These are phyloP conservation scores for Centella asiatica DNA, from an alignment of 129 eudicot species.

Conservation along the genomic window DNA sequence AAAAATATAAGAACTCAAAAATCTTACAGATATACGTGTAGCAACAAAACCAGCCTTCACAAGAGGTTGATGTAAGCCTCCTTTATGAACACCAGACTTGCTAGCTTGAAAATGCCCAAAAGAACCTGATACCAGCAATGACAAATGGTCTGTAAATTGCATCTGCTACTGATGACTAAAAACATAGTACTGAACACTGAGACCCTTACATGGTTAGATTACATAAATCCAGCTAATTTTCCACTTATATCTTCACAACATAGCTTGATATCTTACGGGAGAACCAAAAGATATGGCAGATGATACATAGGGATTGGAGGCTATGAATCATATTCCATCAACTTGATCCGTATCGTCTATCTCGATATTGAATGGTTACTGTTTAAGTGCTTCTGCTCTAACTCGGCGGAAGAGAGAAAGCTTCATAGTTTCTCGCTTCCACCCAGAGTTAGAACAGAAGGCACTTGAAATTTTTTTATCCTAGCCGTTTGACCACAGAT, in stretches of 20 bases:
- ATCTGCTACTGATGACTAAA: no score
- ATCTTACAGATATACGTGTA: constrained; percentile 84
- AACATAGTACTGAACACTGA: background rate
- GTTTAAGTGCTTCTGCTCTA: no score
- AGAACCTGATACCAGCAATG: constrained; percentile 51
- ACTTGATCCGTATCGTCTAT: no score
- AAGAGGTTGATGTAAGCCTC: constrained; percentile 61
- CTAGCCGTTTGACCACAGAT: no score
- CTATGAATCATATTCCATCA: no score
- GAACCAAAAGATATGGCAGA: no score
- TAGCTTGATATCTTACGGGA: background rate
- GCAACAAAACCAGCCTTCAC: constrained; percentile 98
- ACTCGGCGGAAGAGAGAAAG: no score
- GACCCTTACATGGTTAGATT: background rate
- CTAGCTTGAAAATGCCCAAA: constrained; percentile 99
- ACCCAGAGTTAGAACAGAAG: no score
- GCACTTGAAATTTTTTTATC: no score
- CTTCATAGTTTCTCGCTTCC: no score
- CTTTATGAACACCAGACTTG: constrained; percentile 91
- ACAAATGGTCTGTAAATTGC: background rate
- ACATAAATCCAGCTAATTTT: background rate
- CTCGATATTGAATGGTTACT: no score
- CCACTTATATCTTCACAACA: background rate
- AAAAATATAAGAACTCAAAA: background rate
- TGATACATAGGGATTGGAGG: no score